Evolutionary conservation across 1,139 yeast species (phyloP).

Genomic region (Hansenula lynferdii): DNA sequence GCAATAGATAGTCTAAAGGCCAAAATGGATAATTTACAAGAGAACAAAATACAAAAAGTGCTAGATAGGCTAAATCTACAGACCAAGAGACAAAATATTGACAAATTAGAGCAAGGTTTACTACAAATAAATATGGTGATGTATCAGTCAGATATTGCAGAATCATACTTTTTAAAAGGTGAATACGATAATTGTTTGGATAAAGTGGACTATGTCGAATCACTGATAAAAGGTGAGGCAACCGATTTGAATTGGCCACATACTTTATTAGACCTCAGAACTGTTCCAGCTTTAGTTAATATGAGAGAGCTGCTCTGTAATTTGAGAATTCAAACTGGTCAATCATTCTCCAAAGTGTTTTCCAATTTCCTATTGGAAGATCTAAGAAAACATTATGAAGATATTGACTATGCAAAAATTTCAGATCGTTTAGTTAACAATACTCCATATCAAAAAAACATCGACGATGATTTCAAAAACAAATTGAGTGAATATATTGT

Average conservation of each 20-base stretch:
- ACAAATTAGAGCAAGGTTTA: slow-evolving; percentile 56
- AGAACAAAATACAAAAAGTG: slow-evolving; percentile 48
- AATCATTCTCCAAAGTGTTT: slow-evolving; percentile 55
- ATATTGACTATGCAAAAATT: slow-evolving; percentile 44
- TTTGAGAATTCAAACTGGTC: slow-evolving; percentile 59
- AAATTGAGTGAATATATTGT: slow-evolving; percentile 41
- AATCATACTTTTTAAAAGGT: slow-evolving; percentile 38
- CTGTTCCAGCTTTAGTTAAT: slow-evolving; percentile 54
- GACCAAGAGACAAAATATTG: slow-evolving; percentile 54
- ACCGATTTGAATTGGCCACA: slow-evolving; percentile 38
- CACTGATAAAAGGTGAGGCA: slow-evolving; percentile 48
- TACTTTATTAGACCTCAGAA: slow-evolving; percentile 45
- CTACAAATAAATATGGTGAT: slow-evolving; percentile 55
- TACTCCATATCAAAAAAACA: slow-evolving; percentile 16
- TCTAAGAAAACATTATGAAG: slow-evolving; percentile 50
- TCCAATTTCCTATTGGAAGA: slow-evolving; percentile 54
- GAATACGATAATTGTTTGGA: slow-evolving; percentile 44
- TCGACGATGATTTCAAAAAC: slow-evolving; percentile 29
- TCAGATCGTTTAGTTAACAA: slow-evolving; percentile 39
- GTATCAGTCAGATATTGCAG: slow-evolving; percentile 49
- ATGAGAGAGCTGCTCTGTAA: slow-evolving; percentile 47
- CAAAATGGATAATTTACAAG: slow-evolving; percentile 40
- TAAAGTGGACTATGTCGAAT: slow-evolving; percentile 51
- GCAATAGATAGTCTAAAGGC: slow-evolving; percentile 41
- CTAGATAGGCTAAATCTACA: slow-evolving; percentile 46